Conservation (phyloP, 108 stramenopile genomes). For the Bacterosira constricta region DNA sequence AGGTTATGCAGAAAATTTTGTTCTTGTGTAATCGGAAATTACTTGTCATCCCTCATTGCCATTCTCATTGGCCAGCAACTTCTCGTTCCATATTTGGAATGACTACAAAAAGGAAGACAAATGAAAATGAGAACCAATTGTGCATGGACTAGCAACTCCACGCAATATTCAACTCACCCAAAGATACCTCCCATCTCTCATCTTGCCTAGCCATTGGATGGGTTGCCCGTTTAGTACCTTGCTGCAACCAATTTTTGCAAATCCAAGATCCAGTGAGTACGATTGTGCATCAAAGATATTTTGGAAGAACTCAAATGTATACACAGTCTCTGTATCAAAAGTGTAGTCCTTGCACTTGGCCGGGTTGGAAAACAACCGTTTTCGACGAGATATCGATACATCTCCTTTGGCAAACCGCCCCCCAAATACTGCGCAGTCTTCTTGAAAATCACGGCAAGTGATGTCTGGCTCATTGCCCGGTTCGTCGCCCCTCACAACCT, state of each 20-base stretch:
- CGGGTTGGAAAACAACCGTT: slow-evolving; percentile 42
- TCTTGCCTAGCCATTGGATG: slow-evolving; percentile 53
- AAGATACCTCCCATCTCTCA: slow-evolving; percentile 45
- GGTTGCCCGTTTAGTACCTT: slow-evolving; percentile 52
- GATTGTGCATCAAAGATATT: slow-evolving; percentile 42
- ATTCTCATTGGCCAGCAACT: slow-evolving; percentile 24
- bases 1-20: no score
- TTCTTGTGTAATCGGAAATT: no score
- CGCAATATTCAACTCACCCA: slow-evolving; percentile 26
- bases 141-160: background rate
- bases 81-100: slow-evolving; percentile 57
- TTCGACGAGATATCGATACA: slow-evolving; percentile 31
- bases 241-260: slow-evolving; percentile 43
- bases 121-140: background rate
- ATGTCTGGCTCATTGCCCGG: slow-evolving; percentile 57
- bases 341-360: slow-evolving; percentile 17
- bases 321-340: slow-evolving; percentile 54
- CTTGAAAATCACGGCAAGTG: slow-evolving; percentile 22
- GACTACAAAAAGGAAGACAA: slow-evolving; percentile 4
- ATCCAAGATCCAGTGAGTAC: slow-evolving; percentile 51
- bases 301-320: slow-evolving; percentile 65
- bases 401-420: slow-evolving; percentile 36
- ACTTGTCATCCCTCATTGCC: no score
- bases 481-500: slow-evolving; percentile 46
- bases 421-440: slow-evolving; percentile 51